Base-by-base conservation (phyloP, 192 early-diverging fungal species). In the Coemansia sp. region DNA sequence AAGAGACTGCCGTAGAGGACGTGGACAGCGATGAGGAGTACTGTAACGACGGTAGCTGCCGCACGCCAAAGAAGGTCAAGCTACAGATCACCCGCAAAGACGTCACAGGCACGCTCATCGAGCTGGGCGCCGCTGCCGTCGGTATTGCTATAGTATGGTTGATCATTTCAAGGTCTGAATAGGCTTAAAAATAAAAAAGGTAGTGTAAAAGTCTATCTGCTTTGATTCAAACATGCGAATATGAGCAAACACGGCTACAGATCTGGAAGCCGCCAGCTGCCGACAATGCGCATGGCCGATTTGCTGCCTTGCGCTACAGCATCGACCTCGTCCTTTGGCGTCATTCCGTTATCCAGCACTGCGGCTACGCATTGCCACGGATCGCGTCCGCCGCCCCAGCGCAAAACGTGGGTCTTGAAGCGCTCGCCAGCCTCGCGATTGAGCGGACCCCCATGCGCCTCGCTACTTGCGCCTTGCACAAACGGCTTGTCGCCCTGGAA, bases 331-430 rank as follows among this genome's bases (percentile, higher is more conserved):
- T 43, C 41, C 41, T 43, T 36, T 4, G 63, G 38, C 22, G 62
- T 66, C 10, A 40, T 45, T 22, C 79, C 79, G 41, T 82, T 89
- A 48, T 86, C 83, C 17, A 93, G 68, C 29, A 90, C 74, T 5
- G 84, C 79, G 0, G 87, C 89, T 19, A 93, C 67, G 40, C 89
- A 88, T 59, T 84, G 62, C 93, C 94, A 97, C 5, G 95, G 95
- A 78, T 96, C 92, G 38, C 92, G 84, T 4, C 92, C 93, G 14
- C 97, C 97, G 33, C 97, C 97, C 93, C 93, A 95, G 53, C 88
- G 74, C 57, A 98, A 76, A 23, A 99, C 76, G 70, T 95, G 85
- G 23, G 85, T 83, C 45, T 83, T 84, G 63, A 91, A 84, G 34
- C 84, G 83, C 81, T 87, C 90, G 38, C 91, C 92, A 0, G 82